These are phyloP conservation scores for Triangularia verruculosa DNA, from an alignment of 2,329 filamentous ascomycete species.

Conservation along the genomic window DNA sequence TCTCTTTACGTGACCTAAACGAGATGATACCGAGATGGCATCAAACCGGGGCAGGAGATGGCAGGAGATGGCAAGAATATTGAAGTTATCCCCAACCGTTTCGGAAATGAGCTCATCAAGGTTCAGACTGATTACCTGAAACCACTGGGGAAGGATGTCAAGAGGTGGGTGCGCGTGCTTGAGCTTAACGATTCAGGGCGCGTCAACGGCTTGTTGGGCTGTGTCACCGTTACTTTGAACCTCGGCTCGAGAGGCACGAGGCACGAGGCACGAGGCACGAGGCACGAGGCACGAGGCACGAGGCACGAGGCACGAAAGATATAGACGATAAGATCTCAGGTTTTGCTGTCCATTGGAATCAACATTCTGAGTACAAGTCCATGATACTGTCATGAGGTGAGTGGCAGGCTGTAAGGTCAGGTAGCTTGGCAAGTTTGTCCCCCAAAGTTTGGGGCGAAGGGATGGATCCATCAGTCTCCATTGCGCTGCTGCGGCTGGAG, in stretches of 20 bases:
- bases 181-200: background rate
- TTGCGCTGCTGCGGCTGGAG: background rate
- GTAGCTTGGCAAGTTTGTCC: background rate
- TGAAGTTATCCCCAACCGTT: slow-evolving; percentile 6
- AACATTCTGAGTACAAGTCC: no score
- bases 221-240: background rate
- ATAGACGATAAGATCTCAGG: background rate
- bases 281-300: no score
- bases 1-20: slow-evolving; percentile 9
- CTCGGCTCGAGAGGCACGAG: background rate
- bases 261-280: no score
- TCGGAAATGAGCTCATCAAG: slow-evolving; percentile 3
- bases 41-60: background rate
- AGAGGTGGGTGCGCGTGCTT: background rate
- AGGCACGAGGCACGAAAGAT: no score
- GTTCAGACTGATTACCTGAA: background rate
- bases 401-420: no score
- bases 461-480: background rate
- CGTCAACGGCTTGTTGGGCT: background rate
- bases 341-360: no score
- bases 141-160: background rate
- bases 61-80: background rate
- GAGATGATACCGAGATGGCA: background rate
- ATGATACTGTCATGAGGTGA: background rate
- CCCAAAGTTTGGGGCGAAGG: background rate